Evolutionary conservation across 192 early-diverging fungal genomes (phyloP), one percentile per base, ranked within the genome.

Genomic region (Podila minutissima): DNA sequence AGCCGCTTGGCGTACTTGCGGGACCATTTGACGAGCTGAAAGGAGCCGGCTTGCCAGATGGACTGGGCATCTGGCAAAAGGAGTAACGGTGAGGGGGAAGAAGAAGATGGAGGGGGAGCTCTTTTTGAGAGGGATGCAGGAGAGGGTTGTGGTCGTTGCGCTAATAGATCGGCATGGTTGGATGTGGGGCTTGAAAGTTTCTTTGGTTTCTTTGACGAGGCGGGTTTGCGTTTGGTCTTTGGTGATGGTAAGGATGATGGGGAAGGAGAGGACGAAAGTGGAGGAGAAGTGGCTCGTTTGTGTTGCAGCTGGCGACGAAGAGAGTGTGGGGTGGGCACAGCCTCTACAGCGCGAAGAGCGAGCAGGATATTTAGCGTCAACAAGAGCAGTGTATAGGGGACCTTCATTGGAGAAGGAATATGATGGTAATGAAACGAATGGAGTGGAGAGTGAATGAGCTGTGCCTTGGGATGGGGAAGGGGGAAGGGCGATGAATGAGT

Each of bases 41-140:
- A 32, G 41, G 75, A 66, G 24, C 75, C 75, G 41, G 75, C 69
- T 2, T 78, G 75, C 75, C 75, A 78, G 26, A 78, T 59, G 5
- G 75, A 66, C 28, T 66, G 64, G 9, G 75, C 50, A 31, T 66
- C 59, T 3, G 75, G 75, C 7, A 78, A 48, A 26, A 78, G 69
- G 12, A 78, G 64, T 17, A 78, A 35, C 9, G 74, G 74, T 12
- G 46, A 35, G 10, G 62, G 20, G 17, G 41, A 17, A 46, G 41
- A 17, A 46, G 41, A n/a, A 5, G 62, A 41, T 8, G 59, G 29
- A 26, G 2, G 59, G 12, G 59, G 20, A 26, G 20, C 19, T 61
- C 26, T 5, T 32, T 24, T 26, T 12, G 53, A 55, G 53, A 55
- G n/a, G 20, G 24, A 26, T 24, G 53, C 53, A 55, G 53, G n/a